Conservation (phyloP, 1,284 basidiomycete genomes). For the Rhodotorula mucilaginosa region DNA sequence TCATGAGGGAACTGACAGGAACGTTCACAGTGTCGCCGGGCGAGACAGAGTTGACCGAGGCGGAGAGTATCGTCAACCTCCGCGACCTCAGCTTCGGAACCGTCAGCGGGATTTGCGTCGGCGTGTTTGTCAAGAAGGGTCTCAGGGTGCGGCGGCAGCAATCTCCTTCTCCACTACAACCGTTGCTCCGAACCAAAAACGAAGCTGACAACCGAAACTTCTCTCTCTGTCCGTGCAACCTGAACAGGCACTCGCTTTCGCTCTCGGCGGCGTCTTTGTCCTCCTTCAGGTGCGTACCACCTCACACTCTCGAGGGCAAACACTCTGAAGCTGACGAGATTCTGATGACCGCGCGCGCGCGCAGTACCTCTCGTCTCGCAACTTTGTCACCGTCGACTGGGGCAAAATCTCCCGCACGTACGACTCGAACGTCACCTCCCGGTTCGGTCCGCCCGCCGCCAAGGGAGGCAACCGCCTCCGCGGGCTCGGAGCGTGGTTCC, state of each 20-base stretch:
- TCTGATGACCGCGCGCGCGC: background rate
- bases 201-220: too few relatives aligned
- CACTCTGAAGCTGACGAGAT: background rate
- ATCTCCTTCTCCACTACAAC: background rate
- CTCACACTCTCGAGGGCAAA: too few relatives aligned
- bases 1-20: background rate
- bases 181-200: too few relatives aligned
- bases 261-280: conserved; percentile 43
- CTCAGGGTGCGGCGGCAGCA: conserved; percentile 20
- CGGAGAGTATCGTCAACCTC: conserved; percentile 40
- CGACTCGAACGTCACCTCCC: conserved; percentile 37
- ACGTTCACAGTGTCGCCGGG: background rate
- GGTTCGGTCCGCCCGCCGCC: conserved; percentile 18
- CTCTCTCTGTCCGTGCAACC: background rate
- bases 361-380: conserved; percentile 44
- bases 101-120: conserved; percentile 42
- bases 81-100: conserved; percentile 42
- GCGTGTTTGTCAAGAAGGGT: conserved; percentile 45
- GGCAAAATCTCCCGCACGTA: conserved; percentile 35
- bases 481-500: conserved; percentile 32
- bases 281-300: conserved; percentile 37
- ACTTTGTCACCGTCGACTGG: conserved; percentile 43
- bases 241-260: conserved; percentile 37
- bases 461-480: conserved; percentile 34
- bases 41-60: conserved; percentile 11